Percentiles rank a stretch among this genome's conserved stretches.
Conservation (phyloP, 208 protist species). For the Zelonia costaricensis region DNA sequence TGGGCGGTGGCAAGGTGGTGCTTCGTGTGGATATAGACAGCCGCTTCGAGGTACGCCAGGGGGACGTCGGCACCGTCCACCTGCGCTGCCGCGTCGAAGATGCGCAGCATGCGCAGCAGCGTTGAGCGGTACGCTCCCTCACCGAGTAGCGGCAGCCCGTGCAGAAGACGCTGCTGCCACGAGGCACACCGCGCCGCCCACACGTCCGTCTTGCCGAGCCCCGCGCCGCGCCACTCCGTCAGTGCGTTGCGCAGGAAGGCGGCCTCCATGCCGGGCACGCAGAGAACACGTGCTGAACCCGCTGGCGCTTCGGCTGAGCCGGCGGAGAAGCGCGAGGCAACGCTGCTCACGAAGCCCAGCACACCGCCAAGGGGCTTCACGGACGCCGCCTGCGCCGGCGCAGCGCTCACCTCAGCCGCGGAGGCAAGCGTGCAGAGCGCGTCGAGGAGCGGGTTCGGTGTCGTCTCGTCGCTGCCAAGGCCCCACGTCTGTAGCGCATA, state of each 20-base stretch:
- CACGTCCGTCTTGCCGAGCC: constrained; percentile 6
- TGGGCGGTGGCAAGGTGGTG: constrained; percentile 18
- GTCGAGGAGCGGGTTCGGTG: constrained; percentile 8
- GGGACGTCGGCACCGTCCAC: constrained; percentile 12
- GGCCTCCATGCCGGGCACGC: constrained; percentile 32
- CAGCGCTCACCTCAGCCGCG: constrained; percentile 30
- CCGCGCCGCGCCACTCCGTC: constrained; percentile 9
- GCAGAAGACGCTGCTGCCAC: constrained; percentile 46
- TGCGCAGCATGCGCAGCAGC: constrained; percentile 32
- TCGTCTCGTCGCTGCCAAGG: background rate
- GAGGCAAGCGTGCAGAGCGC: constrained; percentile 30
- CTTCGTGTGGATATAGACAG: constrained; percentile 32
- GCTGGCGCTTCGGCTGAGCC: background rate
- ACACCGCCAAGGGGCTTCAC: constrained; percentile 10
- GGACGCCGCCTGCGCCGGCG: background rate
- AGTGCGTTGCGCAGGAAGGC: constrained; percentile 18
- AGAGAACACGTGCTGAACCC: constrained; percentile 8
- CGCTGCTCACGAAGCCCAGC: constrained; percentile 36
- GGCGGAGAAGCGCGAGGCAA: constrained; percentile 23
- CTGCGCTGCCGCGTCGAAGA: constrained; percentile 22
- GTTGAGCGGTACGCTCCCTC: constrained; percentile 32
- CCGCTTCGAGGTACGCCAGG: constrained; percentile 43
- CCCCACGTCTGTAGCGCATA: constrained; percentile 1
- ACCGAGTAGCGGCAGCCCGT: constrained; percentile 34
- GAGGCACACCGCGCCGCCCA: constrained; percentile 27